A percentile compares a stretch with the other conserved stretches of the same genome.
These are phyloP conservation scores for Arthrobotrys entomopaga DNA, from an alignment of 2,329 filamentous ascomycete genomes.

Conservation along the genomic window DNA sequence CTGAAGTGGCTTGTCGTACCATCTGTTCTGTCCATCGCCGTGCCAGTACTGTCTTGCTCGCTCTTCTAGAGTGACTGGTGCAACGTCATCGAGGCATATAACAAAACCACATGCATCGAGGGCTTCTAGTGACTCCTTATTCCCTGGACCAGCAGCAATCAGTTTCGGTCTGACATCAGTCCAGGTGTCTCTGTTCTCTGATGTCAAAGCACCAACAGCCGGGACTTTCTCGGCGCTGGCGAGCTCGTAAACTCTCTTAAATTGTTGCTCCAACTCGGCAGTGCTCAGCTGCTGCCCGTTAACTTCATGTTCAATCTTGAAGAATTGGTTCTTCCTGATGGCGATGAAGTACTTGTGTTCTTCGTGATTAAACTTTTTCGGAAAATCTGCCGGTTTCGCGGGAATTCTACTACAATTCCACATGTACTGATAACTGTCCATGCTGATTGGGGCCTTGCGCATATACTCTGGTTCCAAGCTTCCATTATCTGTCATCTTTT, in stretches of 20 bases:
- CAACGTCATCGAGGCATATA: conserved; percentile 90
- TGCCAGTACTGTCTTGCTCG: conserved; percentile 98
- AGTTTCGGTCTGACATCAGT: conserved; percentile 73
- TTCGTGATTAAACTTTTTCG: conserved; percentile 78
- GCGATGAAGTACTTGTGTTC: conserved; percentile 88
- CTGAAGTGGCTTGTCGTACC: conserved; percentile 97
- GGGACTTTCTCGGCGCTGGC: conserved; percentile 70
- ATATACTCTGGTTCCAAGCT: conserved; percentile 97
- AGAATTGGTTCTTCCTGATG: conserved; percentile 96
- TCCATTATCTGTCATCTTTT: conserved; percentile 84
- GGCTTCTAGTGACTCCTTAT: conserved; percentile 78
- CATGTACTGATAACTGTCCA: conserved; percentile 99
- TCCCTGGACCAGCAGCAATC: conserved; percentile 78
- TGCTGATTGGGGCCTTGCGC: conserved; percentile 96
- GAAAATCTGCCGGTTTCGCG: conserved; percentile 81
- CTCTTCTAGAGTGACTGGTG: conserved; percentile 92
- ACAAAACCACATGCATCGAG: conserved; percentile 92
- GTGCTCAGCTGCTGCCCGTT: conserved; percentile 86
- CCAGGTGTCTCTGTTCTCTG: conserved; percentile 94
- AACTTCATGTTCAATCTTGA: conserved; percentile 85
- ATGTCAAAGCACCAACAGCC: conserved; percentile 84
- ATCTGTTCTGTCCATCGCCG: conserved; percentile 92
- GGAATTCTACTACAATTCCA: conserved; percentile 93
- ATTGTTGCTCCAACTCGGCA: conserved; percentile 88
- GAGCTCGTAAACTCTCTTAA: conserved; percentile 81